Evolutionary conservation across 345 rosid species (phyloP).

Genomic region (Rhodomyrtus tomentosa): DNA sequence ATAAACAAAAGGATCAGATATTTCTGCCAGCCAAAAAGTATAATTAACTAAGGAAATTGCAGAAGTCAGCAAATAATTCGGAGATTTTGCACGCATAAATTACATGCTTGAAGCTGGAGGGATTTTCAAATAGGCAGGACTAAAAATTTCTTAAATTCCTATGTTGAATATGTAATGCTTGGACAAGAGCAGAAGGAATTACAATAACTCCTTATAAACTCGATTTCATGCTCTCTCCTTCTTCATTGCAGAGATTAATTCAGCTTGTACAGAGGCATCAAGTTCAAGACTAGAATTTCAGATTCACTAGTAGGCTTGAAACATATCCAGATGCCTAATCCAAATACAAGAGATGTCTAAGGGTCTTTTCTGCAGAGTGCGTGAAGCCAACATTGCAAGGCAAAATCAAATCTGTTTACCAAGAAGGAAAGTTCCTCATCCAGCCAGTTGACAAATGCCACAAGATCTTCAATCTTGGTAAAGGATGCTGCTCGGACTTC

Average conservation of each 20-base stretch:
- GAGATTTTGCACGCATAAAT: neutral
- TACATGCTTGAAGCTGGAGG: neutral
- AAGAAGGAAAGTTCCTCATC: constrained; percentile 98
- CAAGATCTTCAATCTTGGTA: constrained; percentile 56
- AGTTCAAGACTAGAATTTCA: neutral
- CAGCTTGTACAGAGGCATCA: neutral
- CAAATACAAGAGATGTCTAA: neutral
- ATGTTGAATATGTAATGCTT: neutral
- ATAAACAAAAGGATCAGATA: neutral
- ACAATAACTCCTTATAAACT: neutral
- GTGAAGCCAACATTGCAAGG: neutral
- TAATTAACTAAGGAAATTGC: neutral
- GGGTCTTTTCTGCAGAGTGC: neutral
- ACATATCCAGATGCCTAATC: neutral
- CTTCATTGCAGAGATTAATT: neutral
- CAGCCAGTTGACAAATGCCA: constrained; percentile 92
- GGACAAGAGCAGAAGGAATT: neutral
- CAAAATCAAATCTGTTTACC: constrained; percentile 25
- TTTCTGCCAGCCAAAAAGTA: neutral
- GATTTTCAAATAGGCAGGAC: neutral
- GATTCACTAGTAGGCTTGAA: neutral
- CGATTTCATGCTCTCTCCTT: neutral
- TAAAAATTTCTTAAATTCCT: neutral
- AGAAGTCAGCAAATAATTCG: neutral
- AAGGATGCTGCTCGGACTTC: constrained; percentile 90